Conservation (phyloP, 805 yeast genomes). For the Ogataea nitratoaversa region DNA sequence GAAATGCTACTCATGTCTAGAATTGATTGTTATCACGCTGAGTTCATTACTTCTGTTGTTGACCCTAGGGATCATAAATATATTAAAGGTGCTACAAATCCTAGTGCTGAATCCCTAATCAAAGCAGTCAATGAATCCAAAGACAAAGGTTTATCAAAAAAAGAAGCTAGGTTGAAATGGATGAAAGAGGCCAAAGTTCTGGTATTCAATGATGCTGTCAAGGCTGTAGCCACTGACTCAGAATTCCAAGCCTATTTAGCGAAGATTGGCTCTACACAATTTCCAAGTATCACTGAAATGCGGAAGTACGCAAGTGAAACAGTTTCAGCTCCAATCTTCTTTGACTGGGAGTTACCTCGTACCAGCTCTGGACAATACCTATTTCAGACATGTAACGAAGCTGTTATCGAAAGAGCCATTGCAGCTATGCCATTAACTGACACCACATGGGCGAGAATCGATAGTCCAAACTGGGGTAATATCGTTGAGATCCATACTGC, state of each 20-base stretch:
- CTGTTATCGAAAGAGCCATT: slow-evolving; percentile 50
- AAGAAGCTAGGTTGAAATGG: slow-evolving; percentile 43
- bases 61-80: slow-evolving; percentile 57
- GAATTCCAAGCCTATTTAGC: slow-evolving; percentile 9
- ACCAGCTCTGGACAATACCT: slow-evolving; percentile 56
- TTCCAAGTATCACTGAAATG: slow-evolving; percentile 22
- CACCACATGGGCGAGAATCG: slow-evolving; percentile 59
- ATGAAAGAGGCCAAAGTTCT: slow-evolving; percentile 34
- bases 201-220: slow-evolving; percentile 51
- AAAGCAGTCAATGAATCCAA: slow-evolving; percentile 43
- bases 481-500: slow-evolving; percentile 44
- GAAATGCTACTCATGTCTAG: slow-evolving; percentile 57
- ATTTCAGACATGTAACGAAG: slow-evolving; percentile 45
- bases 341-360: slow-evolving; percentile 59
- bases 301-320: slow-evolving; percentile 12
- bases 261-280: slow-evolving; percentile 8
- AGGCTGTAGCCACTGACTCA: slow-evolving; percentile 24
- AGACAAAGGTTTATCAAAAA: slow-evolving; percentile 31
- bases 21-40: slow-evolving; percentile 55
- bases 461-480: slow-evolving; percentile 49
- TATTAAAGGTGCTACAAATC: slow-evolving; percentile 43
- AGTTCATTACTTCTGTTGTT: slow-evolving; percentile 44
- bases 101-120: slow-evolving; percentile 37
- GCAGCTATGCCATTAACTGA: slow-evolving; percentile 58
- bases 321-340: slow-evolving; percentile 34